Base-by-base conservation (phyloP, 169 alveolate genomes). In the Cryptosporidium xiaoi region DNA sequence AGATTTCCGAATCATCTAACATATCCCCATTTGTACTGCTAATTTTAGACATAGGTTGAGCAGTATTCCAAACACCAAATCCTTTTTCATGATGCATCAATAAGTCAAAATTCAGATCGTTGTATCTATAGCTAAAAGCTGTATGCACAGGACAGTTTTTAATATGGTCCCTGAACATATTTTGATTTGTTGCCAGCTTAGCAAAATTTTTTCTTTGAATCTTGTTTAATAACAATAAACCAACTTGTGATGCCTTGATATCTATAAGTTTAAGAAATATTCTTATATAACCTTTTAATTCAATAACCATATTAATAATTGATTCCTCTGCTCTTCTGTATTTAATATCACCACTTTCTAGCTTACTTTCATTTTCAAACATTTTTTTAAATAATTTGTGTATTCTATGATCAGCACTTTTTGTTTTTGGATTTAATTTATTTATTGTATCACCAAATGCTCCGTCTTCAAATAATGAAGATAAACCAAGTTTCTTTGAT, bases 31-130 rank as follows among this genome's bases (percentile, higher is more conserved):
- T 62, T 62, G 33, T 6, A n/a, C 27, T 31, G n/a, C 18, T 20
- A 1, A 66, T 40, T 20, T 13, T 10, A 48, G 18, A 36, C 16
- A 27, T 40, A 27, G 51, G n/a, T 3, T 71, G 68, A 33, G 55
- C 56, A 33, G 68, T 53, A 31, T 71, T 71, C 84, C 84, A 71
- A 24, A 71, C 56, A 51, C 84, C 84, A 33, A 71, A 71, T 18
- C 84, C 84, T 56, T 71, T 71, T 53, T 71, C 84, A 71, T 71
- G 84, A 36, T 71, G 84, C 84, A 71, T 71, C 12, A 71, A 18
- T 33, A 71, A 48, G 56, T 71, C 84, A 71, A 71, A 56, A 62
- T 71, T 71, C 20, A 51, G 68, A 33, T 71, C 84, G 7, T 18
- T 44, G 56, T 71, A 71, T 51, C 84, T 71, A 53, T 71, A 71